Evolutionary conservation across 441 rosid genomes (phyloP).

Genomic region (Jatropha multifida): DNA sequence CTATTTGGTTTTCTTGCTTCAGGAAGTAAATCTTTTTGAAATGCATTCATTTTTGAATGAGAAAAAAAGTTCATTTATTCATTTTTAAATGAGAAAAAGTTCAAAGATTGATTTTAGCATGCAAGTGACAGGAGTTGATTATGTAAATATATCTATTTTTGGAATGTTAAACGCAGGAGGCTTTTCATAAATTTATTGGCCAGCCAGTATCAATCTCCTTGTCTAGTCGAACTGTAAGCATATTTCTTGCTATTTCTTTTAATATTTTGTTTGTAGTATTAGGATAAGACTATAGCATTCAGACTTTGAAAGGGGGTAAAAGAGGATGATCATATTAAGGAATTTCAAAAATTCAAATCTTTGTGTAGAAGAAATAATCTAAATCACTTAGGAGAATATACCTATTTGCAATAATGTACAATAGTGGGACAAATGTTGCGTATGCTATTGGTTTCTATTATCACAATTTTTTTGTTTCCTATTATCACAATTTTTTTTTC

Average conservation of each 20-base stretch:
- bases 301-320: background rate
- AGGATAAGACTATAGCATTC: background rate
- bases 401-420: background rate
- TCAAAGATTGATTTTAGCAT: too few relatives aligned
- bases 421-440: background rate
- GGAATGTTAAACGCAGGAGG: slow-evolving; percentile 49
- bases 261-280: background rate
- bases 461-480: too few relatives aligned
- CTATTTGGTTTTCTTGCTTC: background rate
- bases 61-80: background rate
- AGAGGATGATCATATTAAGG: background rate
- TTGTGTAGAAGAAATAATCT: background rate
- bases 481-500: background rate
- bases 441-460: background rate
- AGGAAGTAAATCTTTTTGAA: background rate
- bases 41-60: background rate
- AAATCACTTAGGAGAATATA: background rate
- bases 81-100: background rate
- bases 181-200: slow-evolving; percentile 80
- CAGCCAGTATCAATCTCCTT: slow-evolving; percentile 74
- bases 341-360: background rate
- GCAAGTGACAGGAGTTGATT: too few relatives aligned
- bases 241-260: slow-evolving; percentile 15
- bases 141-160: background rate
- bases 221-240: slow-evolving; percentile 88